These are phyloP conservation scores for Friedmanniomyces simplex DNA, from an alignment of 495 filamentous ascomycete species.

Conservation along the genomic window DNA sequence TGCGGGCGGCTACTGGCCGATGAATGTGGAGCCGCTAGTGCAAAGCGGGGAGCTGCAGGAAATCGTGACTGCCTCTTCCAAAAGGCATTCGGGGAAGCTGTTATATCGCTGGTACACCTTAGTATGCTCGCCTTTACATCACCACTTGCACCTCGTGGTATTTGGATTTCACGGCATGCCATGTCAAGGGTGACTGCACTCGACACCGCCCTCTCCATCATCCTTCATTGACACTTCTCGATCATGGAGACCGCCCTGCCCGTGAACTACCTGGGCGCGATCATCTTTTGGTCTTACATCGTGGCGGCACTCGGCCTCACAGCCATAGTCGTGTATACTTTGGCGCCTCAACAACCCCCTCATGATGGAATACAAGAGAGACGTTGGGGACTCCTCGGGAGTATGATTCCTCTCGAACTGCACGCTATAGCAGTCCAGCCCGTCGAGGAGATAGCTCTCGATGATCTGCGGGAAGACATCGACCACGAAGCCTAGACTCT, in stretches of 20 bases:
- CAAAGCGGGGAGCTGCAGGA: too few species aligned
- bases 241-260: background rate
- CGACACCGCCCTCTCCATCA: too few species aligned
- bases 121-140: too few species aligned
- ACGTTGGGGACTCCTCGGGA: conserved; percentile 16
- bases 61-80: background rate
- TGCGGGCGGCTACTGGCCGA: background rate
- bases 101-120: too few species aligned
- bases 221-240: too few species aligned
- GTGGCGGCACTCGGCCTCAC: conserved; percentile 18
- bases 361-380: background rate
- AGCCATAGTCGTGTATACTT: conserved; percentile 3
- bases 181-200: too few species aligned
- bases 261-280: conserved; percentile 10
- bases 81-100: background rate
- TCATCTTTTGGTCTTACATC: conserved; percentile 20
- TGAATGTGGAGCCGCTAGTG: background rate
- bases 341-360: background rate
- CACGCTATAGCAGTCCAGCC: conserved; percentile 30
- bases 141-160: too few species aligned
- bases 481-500: conserved; percentile 44
- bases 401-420: conserved; percentile 41
- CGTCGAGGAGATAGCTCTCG: conserved; percentile 29
- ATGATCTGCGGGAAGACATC: conserved; percentile 57
- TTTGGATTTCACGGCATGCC: too few species aligned